Percentiles rank a stretch among this genome's conserved stretches.
Conservation (phyloP, 2,329 filamentous ascomycete genomes). For the Aspergillus proliferans region DNA sequence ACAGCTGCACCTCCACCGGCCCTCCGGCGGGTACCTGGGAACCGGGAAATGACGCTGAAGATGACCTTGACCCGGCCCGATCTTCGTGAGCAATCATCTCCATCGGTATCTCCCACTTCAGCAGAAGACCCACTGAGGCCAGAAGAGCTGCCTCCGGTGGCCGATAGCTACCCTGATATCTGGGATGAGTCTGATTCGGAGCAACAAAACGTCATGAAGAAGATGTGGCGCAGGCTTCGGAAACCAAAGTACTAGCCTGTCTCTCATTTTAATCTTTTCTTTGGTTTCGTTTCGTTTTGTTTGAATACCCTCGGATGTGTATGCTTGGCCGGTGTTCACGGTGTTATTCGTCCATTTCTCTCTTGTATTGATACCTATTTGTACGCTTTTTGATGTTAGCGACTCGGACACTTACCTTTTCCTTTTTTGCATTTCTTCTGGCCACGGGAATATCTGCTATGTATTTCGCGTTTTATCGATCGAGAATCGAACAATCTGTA, state of each 20-base stretch:
- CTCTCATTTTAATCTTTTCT: slow-evolving; percentile 1
- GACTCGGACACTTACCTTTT: too few relatives aligned
- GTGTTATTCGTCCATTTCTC: not conserved
- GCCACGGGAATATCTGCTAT: too few relatives aligned
- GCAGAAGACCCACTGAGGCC: slow-evolving; percentile 53
- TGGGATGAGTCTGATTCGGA: slow-evolving; percentile 38
- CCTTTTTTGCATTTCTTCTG: too few relatives aligned
- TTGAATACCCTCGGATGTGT: not conserved
- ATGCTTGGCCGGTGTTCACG: too few relatives aligned
- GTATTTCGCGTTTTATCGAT: too few relatives aligned
- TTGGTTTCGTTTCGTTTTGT: not conserved
- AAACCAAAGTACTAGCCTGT: slow-evolving; percentile 14
- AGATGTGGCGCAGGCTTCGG: slow-evolving; percentile 40
- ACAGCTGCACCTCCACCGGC: slow-evolving; percentile 30
- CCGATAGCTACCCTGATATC: slow-evolving; percentile 36
- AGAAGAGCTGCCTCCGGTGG: slow-evolving; percentile 42
- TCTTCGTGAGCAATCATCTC: slow-evolving; percentile 49
- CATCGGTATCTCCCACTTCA: slow-evolving; percentile 50
- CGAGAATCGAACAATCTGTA: not conserved
- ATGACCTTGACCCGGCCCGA: slow-evolving; percentile 93
- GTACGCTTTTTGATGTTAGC: too few relatives aligned
- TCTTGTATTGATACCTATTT: too few relatives aligned
- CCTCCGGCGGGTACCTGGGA: slow-evolving; percentile 50
- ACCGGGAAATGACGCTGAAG: slow-evolving; percentile 87
- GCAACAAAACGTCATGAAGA: slow-evolving; percentile 35